These are phyloP conservation scores for Stachybotrys chlorohalonatus DNA, from an alignment of 2,329 filamentous ascomycete genomes.

Conservation along the genomic window DNA sequence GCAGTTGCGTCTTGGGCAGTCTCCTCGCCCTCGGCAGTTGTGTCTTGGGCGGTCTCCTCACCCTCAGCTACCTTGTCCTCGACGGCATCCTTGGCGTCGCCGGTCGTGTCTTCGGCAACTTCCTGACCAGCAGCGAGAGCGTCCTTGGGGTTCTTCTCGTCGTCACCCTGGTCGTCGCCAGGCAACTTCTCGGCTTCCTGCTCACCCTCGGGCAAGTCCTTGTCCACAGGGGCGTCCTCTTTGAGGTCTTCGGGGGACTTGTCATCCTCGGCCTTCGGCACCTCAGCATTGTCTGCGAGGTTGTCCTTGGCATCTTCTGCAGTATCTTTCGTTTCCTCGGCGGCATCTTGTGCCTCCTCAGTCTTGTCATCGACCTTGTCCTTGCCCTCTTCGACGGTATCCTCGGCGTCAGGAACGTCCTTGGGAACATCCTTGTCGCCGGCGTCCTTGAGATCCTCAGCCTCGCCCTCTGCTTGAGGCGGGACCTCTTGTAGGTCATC, in stretches of 20 bases:
- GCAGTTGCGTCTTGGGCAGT: too few species aligned
- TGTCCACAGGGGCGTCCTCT: neutral
- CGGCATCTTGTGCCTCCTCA: constrained; percentile 3
- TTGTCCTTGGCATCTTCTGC: constrained; percentile 4
- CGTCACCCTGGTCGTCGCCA: constrained; percentile 18
- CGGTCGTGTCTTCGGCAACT: neutral
- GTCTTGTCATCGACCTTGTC: constrained; percentile 1
- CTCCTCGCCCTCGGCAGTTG: constrained; percentile 4
- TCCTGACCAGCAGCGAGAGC: neutral
- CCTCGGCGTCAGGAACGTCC: constrained; percentile 1
- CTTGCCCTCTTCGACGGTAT: neutral
- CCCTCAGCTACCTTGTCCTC: constrained; percentile 9
- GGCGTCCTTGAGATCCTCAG: constrained; percentile 4
- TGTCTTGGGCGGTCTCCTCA: neutral
- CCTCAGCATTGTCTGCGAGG: constrained; percentile 2
- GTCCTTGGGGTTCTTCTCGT: neutral
- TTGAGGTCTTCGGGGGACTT: neutral
- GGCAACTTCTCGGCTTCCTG: neutral
- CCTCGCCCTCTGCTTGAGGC: constrained; percentile 2
- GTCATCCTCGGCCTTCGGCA: constrained; percentile 4
- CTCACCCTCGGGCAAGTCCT: constrained; percentile 3
- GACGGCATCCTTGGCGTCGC: neutral
- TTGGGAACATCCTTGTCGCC: neutral
- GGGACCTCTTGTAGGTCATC: constrained; percentile 5
- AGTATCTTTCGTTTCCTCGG: constrained; percentile 2